Evolutionary conservation across 2,329 filamentous ascomycete genomes (phyloP).

Genomic region (Pezicula neosporulosa): DNA sequence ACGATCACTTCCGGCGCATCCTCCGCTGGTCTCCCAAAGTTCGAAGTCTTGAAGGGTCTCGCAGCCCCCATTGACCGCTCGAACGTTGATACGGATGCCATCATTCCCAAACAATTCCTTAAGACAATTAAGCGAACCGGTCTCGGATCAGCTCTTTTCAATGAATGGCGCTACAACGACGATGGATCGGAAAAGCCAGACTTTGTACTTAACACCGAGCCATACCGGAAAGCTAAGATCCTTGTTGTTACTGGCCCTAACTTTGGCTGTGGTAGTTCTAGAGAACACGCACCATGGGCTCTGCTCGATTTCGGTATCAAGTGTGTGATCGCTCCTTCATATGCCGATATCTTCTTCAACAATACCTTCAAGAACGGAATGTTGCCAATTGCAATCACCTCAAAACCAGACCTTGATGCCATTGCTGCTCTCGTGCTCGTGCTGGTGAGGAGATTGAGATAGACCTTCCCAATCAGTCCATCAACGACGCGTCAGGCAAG

Average conservation of each 20-base stretch:
- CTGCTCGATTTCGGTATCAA: slow-evolving; percentile 95
- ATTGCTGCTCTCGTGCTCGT: slow-evolving; percentile 73
- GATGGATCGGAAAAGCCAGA: slow-evolving; percentile 72
- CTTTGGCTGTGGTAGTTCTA: slow-evolving; percentile 89
- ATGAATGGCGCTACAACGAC: slow-evolving; percentile 73
- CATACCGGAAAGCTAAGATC: slow-evolving; percentile 81
- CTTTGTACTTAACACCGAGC: slow-evolving; percentile 88
- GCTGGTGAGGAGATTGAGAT: slow-evolving; percentile 84
- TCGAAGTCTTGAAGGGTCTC: slow-evolving; percentile 78
- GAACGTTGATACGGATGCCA: slow-evolving; percentile 98
- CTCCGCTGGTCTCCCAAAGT: slow-evolving; percentile 73
- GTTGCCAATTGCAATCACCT: slow-evolving; percentile 77
- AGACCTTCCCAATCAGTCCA: slow-evolving; percentile 79
- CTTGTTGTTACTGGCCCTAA: slow-evolving; percentile 89
- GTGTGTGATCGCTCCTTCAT: slow-evolving; percentile 88
- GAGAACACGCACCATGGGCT: slow-evolving; percentile 97
- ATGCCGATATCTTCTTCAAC: slow-evolving; percentile 96
- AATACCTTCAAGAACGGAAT: slow-evolving; percentile 99
- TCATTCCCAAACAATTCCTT: slow-evolving; percentile 98
- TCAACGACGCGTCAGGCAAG: slow-evolving; percentile 73
- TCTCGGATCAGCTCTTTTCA: slow-evolving; percentile 83
- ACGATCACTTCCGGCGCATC: slow-evolving; percentile 44
- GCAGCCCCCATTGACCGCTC: slow-evolving; percentile 82
- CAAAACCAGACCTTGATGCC: slow-evolving; percentile 61
- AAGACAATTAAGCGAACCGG: slow-evolving; percentile 99